A percentile compares a stretch with the other conserved stretches of the same genome.
Evolutionary conservation across 2,329 filamentous ascomycete genomes (phyloP).

Genomic region (Eutypa lata): DNA sequence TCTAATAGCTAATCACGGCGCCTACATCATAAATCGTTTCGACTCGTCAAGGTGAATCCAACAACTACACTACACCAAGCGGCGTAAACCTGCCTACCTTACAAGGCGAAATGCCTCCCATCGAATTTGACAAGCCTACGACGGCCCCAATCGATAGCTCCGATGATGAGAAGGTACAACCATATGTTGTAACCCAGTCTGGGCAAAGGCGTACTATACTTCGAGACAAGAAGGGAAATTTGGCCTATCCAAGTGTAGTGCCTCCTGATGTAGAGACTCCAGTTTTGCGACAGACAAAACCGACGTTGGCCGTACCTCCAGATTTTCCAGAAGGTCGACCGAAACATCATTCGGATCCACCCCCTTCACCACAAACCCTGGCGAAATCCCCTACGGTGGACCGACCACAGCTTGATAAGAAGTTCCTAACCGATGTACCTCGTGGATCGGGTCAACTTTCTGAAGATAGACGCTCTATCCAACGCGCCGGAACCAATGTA

Average conservation of each 20-base stretch:
- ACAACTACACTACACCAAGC: too few relatives aligned
- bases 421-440: constrained; percentile 18
- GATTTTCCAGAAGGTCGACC: constrained; percentile 4
- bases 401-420: constrained; percentile 12
- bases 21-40: too few relatives aligned
- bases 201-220: constrained; percentile 12
- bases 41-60: too few relatives aligned
- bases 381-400: constrained; percentile 2
- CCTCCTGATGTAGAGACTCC: constrained; percentile 22
- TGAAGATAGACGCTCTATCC: constrained; percentile 10
- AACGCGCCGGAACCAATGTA: constrained; percentile 20
- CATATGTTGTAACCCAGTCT: constrained; percentile 8
- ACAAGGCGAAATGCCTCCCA: constrained; percentile 15
- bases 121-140: constrained; percentile 26
- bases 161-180: constrained; percentile 9
- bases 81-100: background rate
- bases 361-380: background rate
- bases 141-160: constrained; percentile 16
- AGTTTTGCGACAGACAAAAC: constrained; percentile 5
- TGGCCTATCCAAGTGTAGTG: constrained; percentile 20
- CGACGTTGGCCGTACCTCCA: constrained; percentile 2
- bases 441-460: constrained; percentile 4
- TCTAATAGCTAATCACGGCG: too few relatives aligned
- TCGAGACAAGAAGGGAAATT: constrained; percentile 18
- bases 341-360: constrained; percentile 13